A percentile compares a stretch with the other conserved stretches of the same genome.
Conservation (phyloP, 1,139 yeast species). For the Sugiyamaella novakii region DNA sequence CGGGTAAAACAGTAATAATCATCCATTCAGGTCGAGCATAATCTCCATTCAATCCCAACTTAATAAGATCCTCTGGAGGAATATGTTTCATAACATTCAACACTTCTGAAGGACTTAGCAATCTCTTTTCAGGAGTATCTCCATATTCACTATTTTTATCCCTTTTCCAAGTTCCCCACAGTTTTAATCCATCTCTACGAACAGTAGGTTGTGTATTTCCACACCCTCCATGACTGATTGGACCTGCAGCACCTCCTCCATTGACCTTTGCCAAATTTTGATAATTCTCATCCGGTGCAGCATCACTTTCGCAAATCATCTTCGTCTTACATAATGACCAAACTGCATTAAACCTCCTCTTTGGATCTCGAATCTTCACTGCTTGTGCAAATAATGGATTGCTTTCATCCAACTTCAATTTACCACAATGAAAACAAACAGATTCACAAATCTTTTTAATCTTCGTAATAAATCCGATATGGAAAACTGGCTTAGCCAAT, state of each 20-base stretch:
- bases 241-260: constrained; percentile 39
- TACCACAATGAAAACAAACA: constrained; percentile 99
- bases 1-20: constrained; percentile 93
- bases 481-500: constrained; percentile 96
- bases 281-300: constrained; percentile 61
- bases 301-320: constrained; percentile 88
- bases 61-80: constrained; percentile 75
- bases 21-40: constrained; percentile 99
- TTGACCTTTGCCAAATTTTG: constrained; percentile 37
- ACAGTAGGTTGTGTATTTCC: constrained; percentile 96
- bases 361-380: constrained; percentile 85
- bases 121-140: constrained; percentile 91
- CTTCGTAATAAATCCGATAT: constrained; percentile 87
- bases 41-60: constrained; percentile 89
- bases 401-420: constrained; percentile 77
- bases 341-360: constrained; percentile 93
- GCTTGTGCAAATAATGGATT: constrained; percentile 88
- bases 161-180: constrained; percentile 97
- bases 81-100: constrained; percentile 91
- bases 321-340: constrained; percentile 91
- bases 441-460: constrained; percentile 95
- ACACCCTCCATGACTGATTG: constrained; percentile 89
- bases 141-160: constrained; percentile 75
- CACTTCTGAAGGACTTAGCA: constrained; percentile 85
- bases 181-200: constrained; percentile 91